A percentile compares a stretch with the other conserved stretches of the same genome.
These are phyloP conservation scores for Neurospora sp. DNA, from an alignment of 2,329 filamentous ascomycete genomes.

Conservation along the genomic window DNA sequence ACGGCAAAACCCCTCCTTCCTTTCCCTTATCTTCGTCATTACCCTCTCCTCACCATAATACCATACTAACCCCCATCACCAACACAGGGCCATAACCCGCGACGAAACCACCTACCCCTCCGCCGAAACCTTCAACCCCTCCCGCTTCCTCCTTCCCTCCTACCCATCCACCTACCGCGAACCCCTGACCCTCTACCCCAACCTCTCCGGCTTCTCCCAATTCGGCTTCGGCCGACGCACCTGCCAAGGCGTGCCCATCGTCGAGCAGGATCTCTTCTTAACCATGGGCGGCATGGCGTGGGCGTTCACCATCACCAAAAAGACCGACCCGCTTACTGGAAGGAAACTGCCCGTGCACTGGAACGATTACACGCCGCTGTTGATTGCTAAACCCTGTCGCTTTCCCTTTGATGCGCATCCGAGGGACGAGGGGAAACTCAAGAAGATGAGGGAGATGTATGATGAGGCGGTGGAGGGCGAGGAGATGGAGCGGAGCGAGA, in stretches of 20 bases:
- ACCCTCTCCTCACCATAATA: background rate
- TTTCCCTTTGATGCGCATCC: constrained; percentile 29
- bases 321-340: constrained; percentile 16
- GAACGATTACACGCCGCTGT: constrained; percentile 32
- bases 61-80: background rate
- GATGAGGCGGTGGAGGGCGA: constrained; percentile 9
- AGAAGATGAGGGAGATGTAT: constrained; percentile 24
- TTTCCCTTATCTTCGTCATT: background rate
- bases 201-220: constrained; percentile 22
- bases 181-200: constrained; percentile 20
- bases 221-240: constrained; percentile 39
- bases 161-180: constrained; percentile 19
- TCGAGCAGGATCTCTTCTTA: constrained; percentile 20
- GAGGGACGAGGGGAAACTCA: constrained; percentile 18
- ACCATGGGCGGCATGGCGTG: constrained; percentile 19
- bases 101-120: constrained; percentile 26
- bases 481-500: constrained; percentile 6
- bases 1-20: background rate
- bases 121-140: constrained; percentile 20
- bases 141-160: constrained; percentile 19
- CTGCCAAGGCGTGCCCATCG: constrained; percentile 23
- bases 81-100: constrained; percentile 32
- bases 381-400: constrained; percentile 32
- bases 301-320: constrained; percentile 20
- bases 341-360: constrained; percentile 28